Evolutionary conservation across 225 moss, liverwort and hornwort species (phyloP), one percentile per base, ranked within the genome.

Genomic region (Bryum argenteum): DNA sequence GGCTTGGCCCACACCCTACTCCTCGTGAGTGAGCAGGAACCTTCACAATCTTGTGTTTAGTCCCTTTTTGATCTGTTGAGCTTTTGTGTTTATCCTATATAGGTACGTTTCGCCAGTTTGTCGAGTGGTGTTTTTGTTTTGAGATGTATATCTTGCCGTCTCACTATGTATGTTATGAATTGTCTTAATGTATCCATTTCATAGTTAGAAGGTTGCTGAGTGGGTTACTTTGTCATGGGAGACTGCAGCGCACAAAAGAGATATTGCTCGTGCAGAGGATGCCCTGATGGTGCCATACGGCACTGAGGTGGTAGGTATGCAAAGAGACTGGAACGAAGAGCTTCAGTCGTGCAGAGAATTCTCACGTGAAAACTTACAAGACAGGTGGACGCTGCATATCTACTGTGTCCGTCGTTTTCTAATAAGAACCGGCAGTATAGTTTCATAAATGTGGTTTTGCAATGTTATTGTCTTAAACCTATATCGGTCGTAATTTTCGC

Each of bases 301-400:
- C 56, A 89, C 93, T 11, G 93, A 93, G 79, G 86, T 93, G 21
- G 85, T 90, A 73, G 90, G 93, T 71, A 93, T 93, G 93, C 93
- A 93, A 63, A 83, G 93, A 42, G 93, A 93, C 57, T 93, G 93
- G 93, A 93, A 93, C 41, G 93, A 93, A 73, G 93, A 93, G 77
- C 90, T 90, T 38, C 93, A 93, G 57, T 93, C 90, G 12, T 93
- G 93, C 61, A 76, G 93, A 75, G 93, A 93, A 18, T 93, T 93
- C 63, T 87, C 90, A 11, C 83, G 90, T 54, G 90, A 89, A 65
- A 87, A 82, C 67, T 81, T 90, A 50, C 93, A 90, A 78, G 93
- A 93, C 62, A 79, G 93, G 93, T 90, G 68, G 63, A 79, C 39
- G 62, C 16, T 43, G 17, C 45, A 3, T 61, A 40, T 63, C 43